Evolutionary conservation across 768 basidiomycete genomes (phyloP), one percentile per base, ranked within the genome.

Genomic region (Russula vinacea): DNA sequence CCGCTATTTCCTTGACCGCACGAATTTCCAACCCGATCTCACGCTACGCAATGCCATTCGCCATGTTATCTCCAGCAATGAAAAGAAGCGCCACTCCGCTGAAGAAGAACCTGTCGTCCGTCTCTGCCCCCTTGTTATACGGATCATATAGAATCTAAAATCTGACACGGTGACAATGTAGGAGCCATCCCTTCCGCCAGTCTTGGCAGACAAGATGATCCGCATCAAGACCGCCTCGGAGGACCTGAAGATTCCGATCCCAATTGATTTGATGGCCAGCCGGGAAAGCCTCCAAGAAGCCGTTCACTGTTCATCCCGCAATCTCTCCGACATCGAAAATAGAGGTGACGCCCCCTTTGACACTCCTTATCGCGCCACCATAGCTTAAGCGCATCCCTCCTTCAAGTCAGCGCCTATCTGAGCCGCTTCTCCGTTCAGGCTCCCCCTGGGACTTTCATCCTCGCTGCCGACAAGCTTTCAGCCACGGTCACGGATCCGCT

Each of bases 41-140:
- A 92, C 92, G 0, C 73, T 85, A 40, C 81, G 92, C 19, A 94
- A 94, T 73, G 82, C 83, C 19, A 79, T 93, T 40, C 84, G 91
- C n/a, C 77, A 83, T 24, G 68, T 73, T 64, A 73, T 83, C 29
- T 39, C 33, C 10, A 26, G 57, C 47, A 60, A 69, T 56, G 74
- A 71, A 56, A 26, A 50, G 42, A 35, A 40, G 16, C 54, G n/a
- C 10, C 32, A 19, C 5, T 29, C 40, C 50, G 0, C 29, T 17
- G 39, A 29, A 29, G 39, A 29, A 29, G 29, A 49, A 32, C 52
- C 29, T 22, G 13, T 47, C 26, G 63, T 64, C 33, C 53, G 63
- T 64, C 45, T 35, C 24, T 16, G 17, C 10, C 39, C 22, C 32
- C 19, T 50, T 16, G 26, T 22, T 13, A 17, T 10, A 16, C n/a